Evolutionary conservation across 2,329 filamentous ascomycete genomes (phyloP).

Genomic region (Lasiodiplodia citricola): DNA sequence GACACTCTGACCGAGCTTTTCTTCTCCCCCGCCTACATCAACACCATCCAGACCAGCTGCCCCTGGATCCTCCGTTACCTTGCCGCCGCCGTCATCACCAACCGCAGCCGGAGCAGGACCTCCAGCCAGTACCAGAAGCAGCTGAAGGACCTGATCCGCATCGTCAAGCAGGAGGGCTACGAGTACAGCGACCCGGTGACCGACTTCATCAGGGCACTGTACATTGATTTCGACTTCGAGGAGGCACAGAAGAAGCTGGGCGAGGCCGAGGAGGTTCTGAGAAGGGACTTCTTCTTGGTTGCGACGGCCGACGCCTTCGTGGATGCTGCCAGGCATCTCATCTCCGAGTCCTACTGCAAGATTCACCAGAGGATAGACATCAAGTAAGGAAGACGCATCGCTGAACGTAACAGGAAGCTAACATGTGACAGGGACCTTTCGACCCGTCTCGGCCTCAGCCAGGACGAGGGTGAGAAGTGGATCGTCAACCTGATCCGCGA

Average conservation of each 20-base stretch:
- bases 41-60: slow-evolving; percentile 97
- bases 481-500: slow-evolving; percentile 99
- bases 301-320: slow-evolving; percentile 86
- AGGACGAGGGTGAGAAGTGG: slow-evolving; percentile 99
- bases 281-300: slow-evolving; percentile 93
- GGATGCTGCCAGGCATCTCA: slow-evolving; percentile 91
- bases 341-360: slow-evolving; percentile 99
- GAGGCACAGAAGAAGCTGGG: slow-evolving; percentile 89
- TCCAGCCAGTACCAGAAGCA: slow-evolving; percentile 98
- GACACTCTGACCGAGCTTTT: slow-evolving; percentile 93
- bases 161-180: slow-evolving; percentile 96
- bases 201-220: slow-evolving; percentile 93
- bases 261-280: slow-evolving; percentile 88
- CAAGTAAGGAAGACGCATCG: slow-evolving; percentile 59
- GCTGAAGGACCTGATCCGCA: slow-evolving; percentile 93
- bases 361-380: slow-evolving; percentile 99
- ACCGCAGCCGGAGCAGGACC: slow-evolving; percentile 71
- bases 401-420: slow-evolving; percentile 27
- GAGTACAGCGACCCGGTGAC: slow-evolving; percentile 97
- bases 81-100: slow-evolving; percentile 91
- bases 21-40: slow-evolving; percentile 97
- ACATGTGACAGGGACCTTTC: slow-evolving; percentile 73
- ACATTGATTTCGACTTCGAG: slow-evolving; percentile 96
- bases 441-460: slow-evolving; percentile 84
- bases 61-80: slow-evolving; percentile 97